These are phyloP conservation scores for Irpex sp. DNA, from an alignment of 1,284 basidiomycete species.

Conservation along the genomic window DNA sequence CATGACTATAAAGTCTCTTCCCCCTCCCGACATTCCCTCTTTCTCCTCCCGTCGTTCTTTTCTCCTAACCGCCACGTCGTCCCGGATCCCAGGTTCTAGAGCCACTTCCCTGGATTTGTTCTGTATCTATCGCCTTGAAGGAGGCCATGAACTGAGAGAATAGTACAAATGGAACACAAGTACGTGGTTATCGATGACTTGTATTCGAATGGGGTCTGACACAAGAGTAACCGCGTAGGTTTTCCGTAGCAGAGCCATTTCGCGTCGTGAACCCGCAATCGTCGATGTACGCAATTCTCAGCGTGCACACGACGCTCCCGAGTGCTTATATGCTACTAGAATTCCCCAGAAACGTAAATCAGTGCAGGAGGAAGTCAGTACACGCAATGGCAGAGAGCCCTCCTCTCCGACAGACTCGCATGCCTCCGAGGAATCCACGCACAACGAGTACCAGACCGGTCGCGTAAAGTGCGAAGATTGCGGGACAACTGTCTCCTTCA, in stretches of 20 bases:
- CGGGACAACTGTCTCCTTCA: conserved; percentile 55
- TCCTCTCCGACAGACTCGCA: conserved; percentile 16
- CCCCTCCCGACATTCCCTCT: conserved; percentile 9
- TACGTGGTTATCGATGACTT: background rate
- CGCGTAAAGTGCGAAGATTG: conserved; percentile 63
- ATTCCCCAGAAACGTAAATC: conserved; percentile 42
- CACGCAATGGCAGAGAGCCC: conserved; percentile 5
- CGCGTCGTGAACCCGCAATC: conserved; percentile 18
- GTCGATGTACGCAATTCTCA: conserved; percentile 17
- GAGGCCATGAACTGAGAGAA: background rate
- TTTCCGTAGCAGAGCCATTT: conserved; percentile 11
- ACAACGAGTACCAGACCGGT: conserved; percentile 52
- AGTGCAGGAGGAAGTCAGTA: conserved; percentile 23
- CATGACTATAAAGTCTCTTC: conserved; percentile 19
- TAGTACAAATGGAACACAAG: background rate
- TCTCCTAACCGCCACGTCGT: conserved; percentile 5
- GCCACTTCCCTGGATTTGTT: background rate
- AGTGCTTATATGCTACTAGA: conserved; percentile 10
- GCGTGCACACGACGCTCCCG: background rate
- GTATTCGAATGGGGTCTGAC: background rate
- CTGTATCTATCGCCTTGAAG: background rate
- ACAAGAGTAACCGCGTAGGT: background rate
- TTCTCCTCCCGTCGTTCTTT: conserved; percentile 16
- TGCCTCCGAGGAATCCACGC: conserved; percentile 19
- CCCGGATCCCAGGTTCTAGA: background rate